phyloP scores from a whole-genome alignment of 495 filamentous ascomycete species.

The Neurospora sp. region DNA sequence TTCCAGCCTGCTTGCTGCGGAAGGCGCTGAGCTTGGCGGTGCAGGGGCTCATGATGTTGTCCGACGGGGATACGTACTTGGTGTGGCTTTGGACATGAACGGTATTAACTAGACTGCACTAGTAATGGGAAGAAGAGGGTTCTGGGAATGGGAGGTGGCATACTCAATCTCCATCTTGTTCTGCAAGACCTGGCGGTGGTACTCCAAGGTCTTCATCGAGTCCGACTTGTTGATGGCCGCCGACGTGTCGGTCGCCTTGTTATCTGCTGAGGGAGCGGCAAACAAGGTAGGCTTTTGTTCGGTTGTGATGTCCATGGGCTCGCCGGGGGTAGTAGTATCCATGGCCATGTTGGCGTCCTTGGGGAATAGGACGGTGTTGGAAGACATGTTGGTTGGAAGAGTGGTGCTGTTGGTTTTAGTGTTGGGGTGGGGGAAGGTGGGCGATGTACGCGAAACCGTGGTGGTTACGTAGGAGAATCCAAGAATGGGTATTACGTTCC shows the following conservation, averaged over 20 bases:
- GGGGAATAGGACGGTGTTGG: constrained; percentile 39
- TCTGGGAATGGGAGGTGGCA: not conserved
- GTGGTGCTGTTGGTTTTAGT: not conserved
- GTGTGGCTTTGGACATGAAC: constrained; percentile 29
- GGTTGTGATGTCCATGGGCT: constrained; percentile 9
- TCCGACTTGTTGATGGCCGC: constrained; percentile 28
- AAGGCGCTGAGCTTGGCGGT: constrained; percentile 81
- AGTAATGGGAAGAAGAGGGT: not conserved
- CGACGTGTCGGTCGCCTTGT: constrained; percentile 11
- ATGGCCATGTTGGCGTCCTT: constrained; percentile 49
- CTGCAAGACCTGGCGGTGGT: constrained; percentile 69
- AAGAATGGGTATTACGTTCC: not conserved
- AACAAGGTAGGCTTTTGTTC: constrained; percentile 7
- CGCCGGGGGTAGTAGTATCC: constrained; percentile 4
- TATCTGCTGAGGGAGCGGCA: constrained; percentile 4
- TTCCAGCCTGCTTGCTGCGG: constrained; percentile 69
- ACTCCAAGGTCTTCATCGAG: constrained; percentile 55
- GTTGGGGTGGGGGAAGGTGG: not conserved
- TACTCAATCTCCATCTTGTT: constrained; percentile 62
- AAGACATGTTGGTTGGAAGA: constrained; percentile 13
- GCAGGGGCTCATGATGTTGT: constrained; percentile 86
- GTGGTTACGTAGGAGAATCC: not conserved
- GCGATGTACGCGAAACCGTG: not conserved
- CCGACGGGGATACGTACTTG: constrained; percentile 81
- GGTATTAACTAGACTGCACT: not conserved